phyloP scores from a whole-genome alignment of 73 alveolate species.

The Paramecium octaurelia region DNA sequence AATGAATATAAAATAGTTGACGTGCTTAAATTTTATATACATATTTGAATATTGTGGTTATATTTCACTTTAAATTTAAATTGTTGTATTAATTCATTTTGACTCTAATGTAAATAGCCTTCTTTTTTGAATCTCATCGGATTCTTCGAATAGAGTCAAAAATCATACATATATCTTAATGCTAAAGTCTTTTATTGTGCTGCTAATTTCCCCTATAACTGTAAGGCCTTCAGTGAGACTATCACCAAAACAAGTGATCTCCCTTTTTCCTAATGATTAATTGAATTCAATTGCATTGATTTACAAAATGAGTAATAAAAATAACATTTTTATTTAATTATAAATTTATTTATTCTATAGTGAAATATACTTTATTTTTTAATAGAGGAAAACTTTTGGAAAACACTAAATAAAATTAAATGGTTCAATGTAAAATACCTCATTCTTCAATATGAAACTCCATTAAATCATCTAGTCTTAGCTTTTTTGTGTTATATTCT shows the following conservation, averaged over 20 bases:
- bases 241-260: not conserved
- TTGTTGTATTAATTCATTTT: not conserved
- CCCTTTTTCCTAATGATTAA: not conserved
- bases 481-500: constrained; percentile 21
- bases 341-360: not conserved
- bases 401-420: not conserved
- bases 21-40: not conserved
- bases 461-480: constrained; percentile 26
- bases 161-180: not conserved
- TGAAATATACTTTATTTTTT: not conserved
- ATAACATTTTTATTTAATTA: not conserved
- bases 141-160: not conserved
- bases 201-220: not conserved
- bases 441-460: constrained; percentile 26
- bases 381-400: not conserved
- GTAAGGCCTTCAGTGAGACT: not conserved
- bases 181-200: not conserved
- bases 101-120: not conserved
- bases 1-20: not conserved
- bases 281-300: not conserved
- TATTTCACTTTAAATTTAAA: not conserved
- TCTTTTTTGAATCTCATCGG: not conserved
- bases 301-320: not conserved
- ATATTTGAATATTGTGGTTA: not conserved
- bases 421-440: not conserved